Evolutionary conservation across 2,329 filamentous ascomycete species (phyloP).

Genomic region (Paracoccidioides brasiliensis): DNA sequence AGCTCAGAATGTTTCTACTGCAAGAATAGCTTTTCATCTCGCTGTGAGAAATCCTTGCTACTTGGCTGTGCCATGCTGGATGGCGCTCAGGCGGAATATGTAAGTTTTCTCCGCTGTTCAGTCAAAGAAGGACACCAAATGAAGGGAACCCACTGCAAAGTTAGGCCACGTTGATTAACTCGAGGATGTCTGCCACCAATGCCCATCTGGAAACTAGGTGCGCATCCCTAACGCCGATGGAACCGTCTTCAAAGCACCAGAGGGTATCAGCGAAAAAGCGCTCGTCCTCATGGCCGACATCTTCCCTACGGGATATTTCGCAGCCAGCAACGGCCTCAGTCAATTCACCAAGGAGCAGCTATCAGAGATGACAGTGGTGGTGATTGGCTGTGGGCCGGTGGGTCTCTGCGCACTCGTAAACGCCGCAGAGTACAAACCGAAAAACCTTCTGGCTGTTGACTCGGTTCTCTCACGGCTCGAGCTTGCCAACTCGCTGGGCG

Average conservation of each 20-base stretch:
- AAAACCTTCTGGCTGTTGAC: constrained; percentile 66
- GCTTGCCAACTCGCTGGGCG: constrained; percentile 59
- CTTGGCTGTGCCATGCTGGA: constrained; percentile 60
- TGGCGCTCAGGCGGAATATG: constrained; percentile 70
- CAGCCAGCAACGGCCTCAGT: constrained; percentile 63
- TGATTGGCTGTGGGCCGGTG: constrained; percentile 76
- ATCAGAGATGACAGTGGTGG: constrained; percentile 55
- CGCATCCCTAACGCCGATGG: constrained; percentile 69
- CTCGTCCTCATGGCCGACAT: constrained; percentile 87
- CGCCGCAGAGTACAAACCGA: constrained; percentile 61
- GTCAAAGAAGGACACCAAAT: neutral
- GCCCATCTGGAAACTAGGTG: constrained; percentile 28
- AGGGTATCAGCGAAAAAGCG: constrained; percentile 57
- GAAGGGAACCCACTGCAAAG: neutral
- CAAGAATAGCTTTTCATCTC: constrained; percentile 58
- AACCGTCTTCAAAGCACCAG: constrained; percentile 62
- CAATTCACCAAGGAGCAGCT: constrained; percentile 46
- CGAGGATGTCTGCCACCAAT: no score
- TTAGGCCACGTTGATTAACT: neutral
- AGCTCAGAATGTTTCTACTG: constrained; percentile 75
- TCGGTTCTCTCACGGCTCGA: constrained; percentile 62
- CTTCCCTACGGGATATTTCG: constrained; percentile 75
- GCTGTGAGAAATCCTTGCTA: constrained; percentile 56
- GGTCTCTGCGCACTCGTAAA: constrained; percentile 74
- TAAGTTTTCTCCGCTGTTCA: constrained; percentile 15